Evolutionary conservation across 2,329 filamentous ascomycete species (phyloP), one percentile per base, ranked within the genome.

Genomic region (Aureobasidium namibiae): DNA sequence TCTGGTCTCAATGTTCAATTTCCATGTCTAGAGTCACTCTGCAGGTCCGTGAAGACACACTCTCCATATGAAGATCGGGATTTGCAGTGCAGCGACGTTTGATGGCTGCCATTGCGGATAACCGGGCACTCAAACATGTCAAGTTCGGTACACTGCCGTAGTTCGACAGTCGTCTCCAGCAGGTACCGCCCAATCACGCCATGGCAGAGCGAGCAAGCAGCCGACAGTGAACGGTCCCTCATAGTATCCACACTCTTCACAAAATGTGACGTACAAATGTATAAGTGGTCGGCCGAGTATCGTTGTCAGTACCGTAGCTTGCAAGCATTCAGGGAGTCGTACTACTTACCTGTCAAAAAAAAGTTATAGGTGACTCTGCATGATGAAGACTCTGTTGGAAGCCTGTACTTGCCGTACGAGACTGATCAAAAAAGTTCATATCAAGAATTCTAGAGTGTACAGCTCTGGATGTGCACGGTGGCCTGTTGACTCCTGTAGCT

Each of bases 111-210:
- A 59, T 59, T 49, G 46, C 45, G 45, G 44, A 50, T 49, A 44
- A 42, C 46, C 56, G 44, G 56, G 45, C 18, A 4, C 29, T 59
- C 44, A 59, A 59, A 59, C 56, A 59, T 50, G 56, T 48, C 54
- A 58, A 49, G 23, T 49, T 16, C 45, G 45, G 56, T 59, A 50
- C 44, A 41, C 26, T 59, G 56, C 56, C 56, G 56, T 34, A 59
- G 45, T 59, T 59, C 24, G 56, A 59, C 56, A 16, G 33, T 29
- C 44, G 16, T 4, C 23, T 34, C 45, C 34, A 59, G 44, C 56
- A 59, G 56, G 56, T 49, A 50, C 45, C 56, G 23, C 21, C 46
- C 56, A 49, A 49, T 50, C 46, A 50, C 56, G 44, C 44, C 36
- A 50, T 38, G 34, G 6, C 10, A 58, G 41, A n/a, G 29, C 16